Conservation (phyloP, 208 protist species). For the Wallacemonas collosoma region DNA sequence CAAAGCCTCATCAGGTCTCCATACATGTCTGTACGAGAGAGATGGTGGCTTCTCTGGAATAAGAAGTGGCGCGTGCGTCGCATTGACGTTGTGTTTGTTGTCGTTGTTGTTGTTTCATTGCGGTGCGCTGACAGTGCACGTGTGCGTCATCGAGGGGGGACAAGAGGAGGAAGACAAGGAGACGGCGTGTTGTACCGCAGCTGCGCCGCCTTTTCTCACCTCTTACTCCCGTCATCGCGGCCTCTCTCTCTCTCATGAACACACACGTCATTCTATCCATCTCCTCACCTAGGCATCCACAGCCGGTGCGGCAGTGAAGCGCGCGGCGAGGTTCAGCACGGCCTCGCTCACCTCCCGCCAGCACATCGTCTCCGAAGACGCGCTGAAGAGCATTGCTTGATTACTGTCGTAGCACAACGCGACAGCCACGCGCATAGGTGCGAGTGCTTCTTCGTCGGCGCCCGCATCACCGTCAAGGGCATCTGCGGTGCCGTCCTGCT, state of each 20-base stretch:
- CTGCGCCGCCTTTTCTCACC: no score
- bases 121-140: no score
- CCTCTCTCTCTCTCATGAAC: neutral
- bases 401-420: slow-evolving; percentile 39
- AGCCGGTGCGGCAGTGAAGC: slow-evolving; percentile 23
- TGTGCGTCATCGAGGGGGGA: no score
- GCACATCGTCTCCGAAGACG: slow-evolving; percentile 35
- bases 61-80: slow-evolving; percentile 3
- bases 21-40: no score
- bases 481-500: slow-evolving; percentile 18
- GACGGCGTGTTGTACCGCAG: no score
- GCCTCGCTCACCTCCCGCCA: slow-evolving; percentile 40
- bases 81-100: no score
- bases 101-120: no score
- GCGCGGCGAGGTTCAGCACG: slow-evolving; percentile 52
- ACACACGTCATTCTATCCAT: no score
- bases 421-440: slow-evolving; percentile 62
- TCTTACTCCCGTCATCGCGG: no score
- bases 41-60: neutral
- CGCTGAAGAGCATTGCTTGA: slow-evolving; percentile 70
- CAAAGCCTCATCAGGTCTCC: no score
- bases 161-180: no score
- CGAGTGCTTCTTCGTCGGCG: slow-evolving; percentile 40
- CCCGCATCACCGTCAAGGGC: slow-evolving; percentile 25
- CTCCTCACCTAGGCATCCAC: neutral